phyloP scores from a whole-genome alignment of 2,329 filamentous ascomycete species.

The Aureobasidium sp. region DNA sequence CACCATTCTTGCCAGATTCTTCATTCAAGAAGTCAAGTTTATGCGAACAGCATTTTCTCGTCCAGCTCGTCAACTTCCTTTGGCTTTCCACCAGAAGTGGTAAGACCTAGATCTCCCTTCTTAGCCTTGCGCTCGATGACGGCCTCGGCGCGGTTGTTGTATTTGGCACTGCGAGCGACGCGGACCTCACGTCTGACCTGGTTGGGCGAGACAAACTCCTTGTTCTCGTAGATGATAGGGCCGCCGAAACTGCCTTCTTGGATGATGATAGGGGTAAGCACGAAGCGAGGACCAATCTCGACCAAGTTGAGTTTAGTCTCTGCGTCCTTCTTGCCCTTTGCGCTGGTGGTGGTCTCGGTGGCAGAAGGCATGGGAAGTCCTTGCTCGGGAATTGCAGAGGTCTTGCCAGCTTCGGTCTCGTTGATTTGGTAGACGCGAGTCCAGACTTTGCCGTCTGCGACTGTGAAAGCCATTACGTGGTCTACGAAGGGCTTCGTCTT shows the following conservation, averaged over 20 bases:
- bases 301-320: conserved; percentile 76
- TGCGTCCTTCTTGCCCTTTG: conserved; percentile 39
- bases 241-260: conserved; percentile 92
- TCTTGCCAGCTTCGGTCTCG: conserved; percentile 62
- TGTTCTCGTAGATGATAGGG: conserved; percentile 96
- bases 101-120: conserved; percentile 69
- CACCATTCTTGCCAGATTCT: background rate
- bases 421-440: conserved; percentile 89
- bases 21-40: conserved; percentile 23
- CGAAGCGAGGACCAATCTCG: conserved; percentile 90
- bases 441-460: conserved; percentile 93
- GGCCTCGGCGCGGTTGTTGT: conserved; percentile 70
- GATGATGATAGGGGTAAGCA: conserved; percentile 89
- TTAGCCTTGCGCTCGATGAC: conserved; percentile 64
- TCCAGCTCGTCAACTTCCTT: conserved; percentile 64
- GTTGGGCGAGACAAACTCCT: conserved; percentile 94
- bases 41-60: conserved; percentile 68
- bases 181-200: conserved; percentile 79
- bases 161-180: conserved; percentile 66
- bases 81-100: conserved; percentile 56
- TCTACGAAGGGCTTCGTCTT: conserved; percentile 96
- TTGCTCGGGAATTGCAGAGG: conserved; percentile 24
- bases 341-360: conserved; percentile 24
- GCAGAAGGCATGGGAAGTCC: conserved; percentile 15
- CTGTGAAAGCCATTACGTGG: conserved; percentile 85